Conservation (phyloP, 2,329 filamentous ascomycete genomes). For the Bipolaris victoriae region DNA sequence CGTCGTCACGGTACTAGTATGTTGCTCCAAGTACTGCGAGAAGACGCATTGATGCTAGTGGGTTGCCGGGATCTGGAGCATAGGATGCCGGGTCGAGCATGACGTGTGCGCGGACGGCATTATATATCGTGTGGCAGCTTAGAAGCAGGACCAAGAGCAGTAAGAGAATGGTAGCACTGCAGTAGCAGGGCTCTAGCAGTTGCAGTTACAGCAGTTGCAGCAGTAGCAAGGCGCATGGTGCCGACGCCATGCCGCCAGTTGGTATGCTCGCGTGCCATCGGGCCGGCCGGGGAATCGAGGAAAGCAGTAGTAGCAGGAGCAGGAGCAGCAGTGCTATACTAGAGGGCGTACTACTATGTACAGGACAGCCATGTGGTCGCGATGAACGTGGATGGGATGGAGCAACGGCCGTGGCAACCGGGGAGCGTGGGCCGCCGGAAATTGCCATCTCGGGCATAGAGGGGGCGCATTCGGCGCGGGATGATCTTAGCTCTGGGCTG, state of each 20-base stretch:
- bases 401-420: constrained; percentile 28
- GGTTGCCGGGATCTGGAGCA: background rate
- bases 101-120: constrained; percentile 11
- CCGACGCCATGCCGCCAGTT: background rate
- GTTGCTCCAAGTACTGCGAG: no score
- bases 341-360: background rate
- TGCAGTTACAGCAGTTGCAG: no score
- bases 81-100: constrained; percentile 1
- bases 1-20: constrained; percentile 4
- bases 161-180: background rate
- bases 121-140: background rate
- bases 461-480: constrained; percentile 8
- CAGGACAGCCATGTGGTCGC: constrained; percentile 15
- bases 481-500: constrained; percentile 12
- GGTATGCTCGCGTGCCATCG: background rate
- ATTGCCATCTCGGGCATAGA: constrained; percentile 7
- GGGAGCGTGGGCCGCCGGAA: constrained; percentile 32
- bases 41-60: constrained; percentile 7
- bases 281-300: constrained; percentile 12
- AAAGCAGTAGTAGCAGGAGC: background rate
- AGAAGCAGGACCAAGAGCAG: background rate
- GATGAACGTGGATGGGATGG: constrained; percentile 17
- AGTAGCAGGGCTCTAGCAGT: background rate
- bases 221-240: background rate
- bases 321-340: no score